Conservation (phyloP, 192 early-diverging fungal species). For the Piromyces finnis region DNA sequence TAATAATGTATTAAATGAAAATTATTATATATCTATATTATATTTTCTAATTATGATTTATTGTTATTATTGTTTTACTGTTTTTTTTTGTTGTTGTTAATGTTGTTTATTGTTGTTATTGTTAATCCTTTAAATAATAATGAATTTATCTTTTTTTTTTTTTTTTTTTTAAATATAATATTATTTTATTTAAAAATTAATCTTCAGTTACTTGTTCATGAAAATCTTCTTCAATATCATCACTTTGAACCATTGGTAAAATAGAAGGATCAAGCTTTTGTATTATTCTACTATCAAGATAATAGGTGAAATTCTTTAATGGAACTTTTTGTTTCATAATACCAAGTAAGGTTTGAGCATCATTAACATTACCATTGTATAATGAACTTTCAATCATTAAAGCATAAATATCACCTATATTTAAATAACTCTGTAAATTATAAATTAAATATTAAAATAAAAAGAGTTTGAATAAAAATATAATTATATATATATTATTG, state of each 20-base stretch:
- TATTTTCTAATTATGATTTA: too few species aligned
- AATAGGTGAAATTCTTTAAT: background rate
- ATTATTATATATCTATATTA: too few species aligned
- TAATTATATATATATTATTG: too few species aligned
- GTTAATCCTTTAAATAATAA: too few species aligned
- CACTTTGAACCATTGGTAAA: background rate
- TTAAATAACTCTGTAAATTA: slow-evolving; percentile 9
- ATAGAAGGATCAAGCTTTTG: background rate
- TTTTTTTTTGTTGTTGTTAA: too few species aligned
- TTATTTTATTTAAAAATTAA: background rate
- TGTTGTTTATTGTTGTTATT: too few species aligned
- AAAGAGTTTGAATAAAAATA: too few species aligned
- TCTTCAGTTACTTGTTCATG: background rate
- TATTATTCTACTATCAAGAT: background rate
- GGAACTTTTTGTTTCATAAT: background rate
- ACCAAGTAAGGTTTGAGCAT: background rate
- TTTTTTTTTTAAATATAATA: too few species aligned
- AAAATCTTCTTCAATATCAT: background rate
- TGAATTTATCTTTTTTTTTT: too few species aligned
- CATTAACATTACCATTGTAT: background rate
- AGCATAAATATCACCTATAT: slow-evolving; percentile 30
- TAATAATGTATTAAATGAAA: too few species aligned
- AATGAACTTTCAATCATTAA: slow-evolving; percentile 19
- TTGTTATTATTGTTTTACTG: too few species aligned
- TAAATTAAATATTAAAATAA: background rate